Conservation (phyloP, 2,329 filamentous ascomycete species). For the Cordyceps tenuipes region DNA sequence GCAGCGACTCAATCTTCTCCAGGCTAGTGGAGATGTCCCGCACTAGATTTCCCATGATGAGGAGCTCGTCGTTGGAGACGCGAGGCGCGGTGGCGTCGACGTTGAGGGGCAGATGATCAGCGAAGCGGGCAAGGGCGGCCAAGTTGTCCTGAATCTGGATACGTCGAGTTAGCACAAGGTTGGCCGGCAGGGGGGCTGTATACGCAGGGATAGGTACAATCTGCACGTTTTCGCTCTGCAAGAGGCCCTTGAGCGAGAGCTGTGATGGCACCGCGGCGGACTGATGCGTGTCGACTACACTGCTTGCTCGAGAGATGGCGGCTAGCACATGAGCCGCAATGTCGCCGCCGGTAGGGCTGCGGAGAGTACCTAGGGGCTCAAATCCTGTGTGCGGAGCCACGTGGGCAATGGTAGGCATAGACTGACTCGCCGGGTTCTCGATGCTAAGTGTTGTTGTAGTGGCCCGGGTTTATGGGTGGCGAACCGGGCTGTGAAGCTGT, state of each 20-base stretch:
- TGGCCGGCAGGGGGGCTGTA: too few relatives aligned
- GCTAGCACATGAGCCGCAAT: not conserved
- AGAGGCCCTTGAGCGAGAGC: conserved; percentile 1
- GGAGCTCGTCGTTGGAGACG: not conserved
- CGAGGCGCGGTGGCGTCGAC: not conserved
- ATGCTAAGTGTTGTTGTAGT: not conserved
- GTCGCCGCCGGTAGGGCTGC: not conserved
- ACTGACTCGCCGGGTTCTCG: not conserved
- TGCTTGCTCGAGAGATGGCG: not conserved
- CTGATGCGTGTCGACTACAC: not conserved
- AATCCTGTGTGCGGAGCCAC: not conserved
- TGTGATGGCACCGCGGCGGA: not conserved
- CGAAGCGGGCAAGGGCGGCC: not conserved
- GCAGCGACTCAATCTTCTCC: conserved; percentile 8
- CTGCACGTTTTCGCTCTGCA: conserved; percentile 9
- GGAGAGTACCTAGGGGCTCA: not conserved
- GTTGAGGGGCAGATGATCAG: conserved; percentile 2
- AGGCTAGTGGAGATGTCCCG: conserved; percentile 2
- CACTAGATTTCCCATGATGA: conserved; percentile 3
- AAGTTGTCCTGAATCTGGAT: conserved; percentile 1
- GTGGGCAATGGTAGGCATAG: conserved; percentile 3
- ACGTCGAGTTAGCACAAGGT: not conserved
- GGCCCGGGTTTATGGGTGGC: not conserved
- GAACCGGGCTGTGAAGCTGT: not conserved
- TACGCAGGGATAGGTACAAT: not conserved